phyloP scores from a whole-genome alignment of 257 asterid genomes.

The Solanum phureja region DNA sequence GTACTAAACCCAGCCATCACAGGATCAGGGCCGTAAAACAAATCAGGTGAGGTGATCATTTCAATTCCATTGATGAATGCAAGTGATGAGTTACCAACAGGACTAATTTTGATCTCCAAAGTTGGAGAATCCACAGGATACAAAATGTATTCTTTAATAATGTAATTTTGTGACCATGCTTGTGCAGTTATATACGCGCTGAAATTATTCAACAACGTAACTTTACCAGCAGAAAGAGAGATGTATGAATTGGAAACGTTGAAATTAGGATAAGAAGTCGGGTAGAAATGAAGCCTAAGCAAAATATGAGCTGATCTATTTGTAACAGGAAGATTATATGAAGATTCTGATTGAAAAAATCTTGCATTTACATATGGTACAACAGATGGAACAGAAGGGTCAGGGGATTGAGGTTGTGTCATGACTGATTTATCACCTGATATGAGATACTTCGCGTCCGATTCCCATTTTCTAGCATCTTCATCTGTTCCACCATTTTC shows the following conservation, averaged over 20 bases:
- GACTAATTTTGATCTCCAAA: slow-evolving; percentile 50
- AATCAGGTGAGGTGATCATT: slow-evolving; percentile 38
- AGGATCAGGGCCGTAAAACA: slow-evolving; percentile 34
- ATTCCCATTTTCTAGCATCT: slow-evolving; percentile 58
- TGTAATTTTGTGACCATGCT: slow-evolving; percentile 74
- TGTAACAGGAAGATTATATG: slow-evolving; percentile 43
- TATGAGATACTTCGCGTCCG: slow-evolving; percentile 38
- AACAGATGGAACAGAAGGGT: slow-evolving; percentile 51
- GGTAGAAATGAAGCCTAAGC: slow-evolving; percentile 76
- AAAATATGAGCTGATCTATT: slow-evolving; percentile 36
- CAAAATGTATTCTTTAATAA: slow-evolving; percentile 64
- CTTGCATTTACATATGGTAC: slow-evolving; percentile 71
- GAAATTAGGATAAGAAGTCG: slow-evolving; percentile 53
- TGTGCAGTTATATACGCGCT: slow-evolving; percentile 60
- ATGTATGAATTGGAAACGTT: slow-evolving; percentile 57
- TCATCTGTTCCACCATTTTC: slow-evolving; percentile 30
- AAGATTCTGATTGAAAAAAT: slow-evolving; percentile 29
- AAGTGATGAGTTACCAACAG: slow-evolving; percentile 33
- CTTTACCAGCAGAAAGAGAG: slow-evolving; percentile 36
- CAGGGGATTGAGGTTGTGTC: slow-evolving; percentile 41
- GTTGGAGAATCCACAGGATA: slow-evolving; percentile 26
- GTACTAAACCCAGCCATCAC: slow-evolving; percentile 20
- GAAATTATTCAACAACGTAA: slow-evolving; percentile 55
- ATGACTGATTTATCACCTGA: slow-evolving; percentile 24
- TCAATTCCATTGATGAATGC: slow-evolving; percentile 85